Conservation (phyloP, 441 rosid genomes). For the Mallotus repandus region DNA sequence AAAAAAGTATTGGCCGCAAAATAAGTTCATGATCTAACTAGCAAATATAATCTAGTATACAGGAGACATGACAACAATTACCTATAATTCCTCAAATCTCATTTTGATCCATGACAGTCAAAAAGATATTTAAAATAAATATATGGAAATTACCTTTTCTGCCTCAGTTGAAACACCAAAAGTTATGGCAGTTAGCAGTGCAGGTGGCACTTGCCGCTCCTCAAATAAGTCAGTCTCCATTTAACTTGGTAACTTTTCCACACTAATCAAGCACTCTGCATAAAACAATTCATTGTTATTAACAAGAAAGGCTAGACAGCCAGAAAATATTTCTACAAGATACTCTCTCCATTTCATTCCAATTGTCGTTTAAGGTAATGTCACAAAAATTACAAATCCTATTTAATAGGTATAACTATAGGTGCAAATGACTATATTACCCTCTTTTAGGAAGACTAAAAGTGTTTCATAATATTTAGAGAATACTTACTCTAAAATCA, state of each 20-base stretch:
- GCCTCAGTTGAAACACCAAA: slow-evolving; percentile 55
- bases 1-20: neutral
- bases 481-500: too few species aligned
- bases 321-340: neutral
- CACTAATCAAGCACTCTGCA: slow-evolving; percentile 31
- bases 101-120: neutral
- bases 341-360: too few species aligned
- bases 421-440: too few species aligned
- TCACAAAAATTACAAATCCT: too few species aligned
- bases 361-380: too few species aligned
- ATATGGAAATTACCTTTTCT: slow-evolving; percentile 52
- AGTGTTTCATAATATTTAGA: too few species aligned
- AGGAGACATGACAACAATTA: neutral
- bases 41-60: neutral
- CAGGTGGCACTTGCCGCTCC: slow-evolving; percentile 53
- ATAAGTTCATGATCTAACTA: slow-evolving; percentile 1
- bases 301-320: neutral
- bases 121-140: neutral
- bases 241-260: slow-evolving; percentile 21
- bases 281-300: slow-evolving; percentile 1
- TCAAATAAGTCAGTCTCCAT: slow-evolving; percentile 48
- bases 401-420: too few species aligned
- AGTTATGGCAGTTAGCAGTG: slow-evolving; percentile 40
- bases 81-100: neutral
- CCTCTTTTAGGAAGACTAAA: too few species aligned